These are phyloP conservation scores for Plasmodium vivax DNA, from an alignment of 169 alveolate species.

Conservation along the genomic window DNA sequence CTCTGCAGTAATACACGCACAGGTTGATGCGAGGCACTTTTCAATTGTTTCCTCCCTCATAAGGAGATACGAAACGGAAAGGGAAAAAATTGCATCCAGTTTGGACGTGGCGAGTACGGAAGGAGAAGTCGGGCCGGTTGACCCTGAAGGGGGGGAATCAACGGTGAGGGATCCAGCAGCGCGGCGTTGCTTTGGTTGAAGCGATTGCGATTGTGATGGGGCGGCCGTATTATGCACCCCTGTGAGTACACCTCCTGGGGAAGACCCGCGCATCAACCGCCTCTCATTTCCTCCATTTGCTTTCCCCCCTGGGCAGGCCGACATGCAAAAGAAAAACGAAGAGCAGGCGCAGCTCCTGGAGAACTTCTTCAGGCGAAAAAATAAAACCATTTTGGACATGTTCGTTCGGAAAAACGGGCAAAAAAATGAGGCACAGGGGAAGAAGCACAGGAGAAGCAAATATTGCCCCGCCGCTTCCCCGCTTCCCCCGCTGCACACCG, in stretches of 20 bases:
- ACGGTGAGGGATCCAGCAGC: not conserved
- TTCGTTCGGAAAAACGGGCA: not conserved
- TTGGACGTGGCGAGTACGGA: not conserved
- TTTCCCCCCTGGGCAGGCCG: not conserved
- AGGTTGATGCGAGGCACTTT: not conserved
- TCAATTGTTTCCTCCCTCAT: not conserved
- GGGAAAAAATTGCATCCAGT: slow-evolving; percentile 33
- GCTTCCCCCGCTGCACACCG: not conserved
- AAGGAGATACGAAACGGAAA: slow-evolving; percentile 49
- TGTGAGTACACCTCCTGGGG: not conserved
- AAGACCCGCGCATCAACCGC: not conserved
- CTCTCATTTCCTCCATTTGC: not conserved
- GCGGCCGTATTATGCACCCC: not conserved
- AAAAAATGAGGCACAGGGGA: not conserved
- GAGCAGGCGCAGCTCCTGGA: slow-evolving; percentile 13
- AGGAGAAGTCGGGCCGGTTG: not conserved
- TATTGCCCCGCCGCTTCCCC: not conserved
- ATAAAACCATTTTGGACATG: slow-evolving; percentile 47
- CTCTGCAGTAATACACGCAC: not conserved
- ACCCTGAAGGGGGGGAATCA: not conserved
- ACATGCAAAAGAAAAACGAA: not conserved
- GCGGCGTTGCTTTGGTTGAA: not conserved
- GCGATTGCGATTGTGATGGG: not conserved
- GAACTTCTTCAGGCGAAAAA: slow-evolving; percentile 36
- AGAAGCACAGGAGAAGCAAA: not conserved